Evolutionary conservation across 1,284 basidiomycete genomes (phyloP).

Genomic region (Pyrrhoderma noxium): DNA sequence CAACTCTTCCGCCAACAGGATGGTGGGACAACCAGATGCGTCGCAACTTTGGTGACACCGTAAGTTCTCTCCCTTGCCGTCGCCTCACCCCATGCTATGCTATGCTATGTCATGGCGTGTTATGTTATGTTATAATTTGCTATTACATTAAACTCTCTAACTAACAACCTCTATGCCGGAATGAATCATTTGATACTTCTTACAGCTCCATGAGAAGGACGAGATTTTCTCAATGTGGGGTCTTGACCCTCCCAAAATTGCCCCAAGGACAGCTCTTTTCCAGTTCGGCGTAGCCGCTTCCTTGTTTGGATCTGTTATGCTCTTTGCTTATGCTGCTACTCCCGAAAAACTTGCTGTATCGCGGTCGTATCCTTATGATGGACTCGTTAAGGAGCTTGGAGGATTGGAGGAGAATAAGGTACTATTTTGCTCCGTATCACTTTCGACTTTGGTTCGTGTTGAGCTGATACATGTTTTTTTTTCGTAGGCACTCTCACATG

Average conservation of each 20-base stretch:
- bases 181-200: too few species aligned
- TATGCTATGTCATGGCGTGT: too few species aligned
- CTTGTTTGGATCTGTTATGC: constrained; percentile 53
- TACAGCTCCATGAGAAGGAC: constrained; percentile 83
- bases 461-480: constrained; percentile 13
- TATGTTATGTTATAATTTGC: too few species aligned
- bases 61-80: constrained; percentile 39
- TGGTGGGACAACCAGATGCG: constrained; percentile 83
- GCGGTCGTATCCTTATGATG: constrained; percentile 66
- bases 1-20: constrained; percentile 59
- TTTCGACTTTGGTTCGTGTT: background rate
- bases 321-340: constrained; percentile 45
- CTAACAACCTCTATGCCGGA: too few species aligned
- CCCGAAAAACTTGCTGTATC: constrained; percentile 57
- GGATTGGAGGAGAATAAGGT: constrained; percentile 72
- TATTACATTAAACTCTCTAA: too few species aligned
- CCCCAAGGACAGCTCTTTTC: constrained; percentile 49
- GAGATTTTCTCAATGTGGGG: constrained; percentile 86
- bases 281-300: constrained; percentile 56
- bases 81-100: too few species aligned
- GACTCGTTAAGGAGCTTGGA: constrained; percentile 66
- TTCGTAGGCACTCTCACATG: constrained; percentile 29
- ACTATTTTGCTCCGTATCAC: constrained; percentile 19
- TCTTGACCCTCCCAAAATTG: constrained; percentile 62
- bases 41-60: constrained; percentile 80